These are phyloP conservation scores for Leccinum uliginosum DNA, from an alignment of 768 basidiomycete genomes.

Conservation along the genomic window DNA sequence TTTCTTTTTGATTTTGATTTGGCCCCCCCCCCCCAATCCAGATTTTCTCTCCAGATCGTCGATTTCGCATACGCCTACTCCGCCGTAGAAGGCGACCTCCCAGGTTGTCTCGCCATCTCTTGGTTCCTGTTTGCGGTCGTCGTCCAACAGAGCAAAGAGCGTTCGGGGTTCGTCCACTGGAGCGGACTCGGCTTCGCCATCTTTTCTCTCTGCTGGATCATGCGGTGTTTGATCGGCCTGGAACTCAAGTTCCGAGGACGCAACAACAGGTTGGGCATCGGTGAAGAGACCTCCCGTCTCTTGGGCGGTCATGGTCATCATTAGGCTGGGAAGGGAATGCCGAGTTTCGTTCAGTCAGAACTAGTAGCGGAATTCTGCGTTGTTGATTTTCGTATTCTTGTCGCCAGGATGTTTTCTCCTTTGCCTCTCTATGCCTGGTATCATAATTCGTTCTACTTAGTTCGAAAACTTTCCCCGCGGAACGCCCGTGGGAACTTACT, in stretches of 20 bases:
- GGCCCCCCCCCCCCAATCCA: slow-evolving; percentile 9
- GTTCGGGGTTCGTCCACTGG: slow-evolving; percentile 61
- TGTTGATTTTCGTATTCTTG: slow-evolving; percentile 1
- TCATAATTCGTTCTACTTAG: slow-evolving; percentile 12
- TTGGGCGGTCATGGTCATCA: slow-evolving; percentile 23
- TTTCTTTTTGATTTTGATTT: not conserved
- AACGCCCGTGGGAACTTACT: no score
- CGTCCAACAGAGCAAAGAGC: slow-evolving; percentile 40
- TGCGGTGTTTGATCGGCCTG: slow-evolving; percentile 47
- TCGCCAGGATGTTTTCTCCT: not conserved
- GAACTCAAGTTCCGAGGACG: slow-evolving; percentile 33
- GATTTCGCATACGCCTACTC: slow-evolving; percentile 66
- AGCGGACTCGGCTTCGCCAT: slow-evolving; percentile 59
- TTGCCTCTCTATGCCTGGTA: slow-evolving; percentile 5
- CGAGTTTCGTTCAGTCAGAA: not conserved
- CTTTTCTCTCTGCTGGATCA: slow-evolving; percentile 58
- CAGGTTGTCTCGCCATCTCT: slow-evolving; percentile 62
- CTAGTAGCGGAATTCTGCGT: not conserved
- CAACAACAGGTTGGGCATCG: slow-evolving; percentile 29
- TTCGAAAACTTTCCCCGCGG: no score
- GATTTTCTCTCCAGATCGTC: slow-evolving; percentile 54
- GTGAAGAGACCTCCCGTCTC: slow-evolving; percentile 31
- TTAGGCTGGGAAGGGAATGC: not conserved
- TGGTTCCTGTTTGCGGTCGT: slow-evolving; percentile 68
- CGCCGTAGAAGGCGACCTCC: slow-evolving; percentile 59